Conservation (phyloP, 192 early-diverging fungal species). For the Coemansia sp. region DNA sequence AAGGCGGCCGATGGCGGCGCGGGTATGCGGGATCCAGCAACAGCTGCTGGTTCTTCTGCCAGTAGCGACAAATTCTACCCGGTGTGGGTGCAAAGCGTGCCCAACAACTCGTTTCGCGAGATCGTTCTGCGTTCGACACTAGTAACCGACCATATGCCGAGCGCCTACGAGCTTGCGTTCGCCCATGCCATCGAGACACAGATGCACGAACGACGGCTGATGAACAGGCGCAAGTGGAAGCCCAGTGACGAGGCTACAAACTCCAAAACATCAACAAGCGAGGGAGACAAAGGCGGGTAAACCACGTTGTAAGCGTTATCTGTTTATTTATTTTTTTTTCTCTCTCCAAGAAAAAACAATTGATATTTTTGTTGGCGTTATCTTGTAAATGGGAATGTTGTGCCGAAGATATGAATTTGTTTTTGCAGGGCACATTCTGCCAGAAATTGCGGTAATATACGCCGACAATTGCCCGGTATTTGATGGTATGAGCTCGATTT, state of each 20-base stretch:
- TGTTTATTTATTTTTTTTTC: no score
- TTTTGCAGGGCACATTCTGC: no score
- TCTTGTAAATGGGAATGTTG: no score
- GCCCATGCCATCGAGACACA: slow-evolving; percentile 49
- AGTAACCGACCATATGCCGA: slow-evolving; percentile 54
- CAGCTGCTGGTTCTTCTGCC: slow-evolving; percentile 6
- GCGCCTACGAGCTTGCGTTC: slow-evolving; percentile 53
- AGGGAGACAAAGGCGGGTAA: not conserved
- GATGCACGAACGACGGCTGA: slow-evolving; percentile 44
- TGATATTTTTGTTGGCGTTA: no score
- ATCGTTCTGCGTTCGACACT: slow-evolving; percentile 46
- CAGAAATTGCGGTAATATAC: no score
- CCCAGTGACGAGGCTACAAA: not conserved
- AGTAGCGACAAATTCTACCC: slow-evolving; percentile 37
- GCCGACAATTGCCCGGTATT: no score
- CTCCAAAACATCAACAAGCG: not conserved
- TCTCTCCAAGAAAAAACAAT: no score
- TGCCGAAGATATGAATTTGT: no score
- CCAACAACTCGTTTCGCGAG: slow-evolving; percentile 39
- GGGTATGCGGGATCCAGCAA: not conserved
- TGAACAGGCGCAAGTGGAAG: slow-evolving; percentile 18
- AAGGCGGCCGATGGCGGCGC: not conserved
- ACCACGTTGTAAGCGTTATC: not conserved
- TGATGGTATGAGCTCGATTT: no score
- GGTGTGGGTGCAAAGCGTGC: slow-evolving; percentile 44